A percentile compares a stretch with the other conserved stretches of the same genome.
Conservation (phyloP, 2,329 filamentous ascomycete species). For the Daldinia sp. region DNA sequence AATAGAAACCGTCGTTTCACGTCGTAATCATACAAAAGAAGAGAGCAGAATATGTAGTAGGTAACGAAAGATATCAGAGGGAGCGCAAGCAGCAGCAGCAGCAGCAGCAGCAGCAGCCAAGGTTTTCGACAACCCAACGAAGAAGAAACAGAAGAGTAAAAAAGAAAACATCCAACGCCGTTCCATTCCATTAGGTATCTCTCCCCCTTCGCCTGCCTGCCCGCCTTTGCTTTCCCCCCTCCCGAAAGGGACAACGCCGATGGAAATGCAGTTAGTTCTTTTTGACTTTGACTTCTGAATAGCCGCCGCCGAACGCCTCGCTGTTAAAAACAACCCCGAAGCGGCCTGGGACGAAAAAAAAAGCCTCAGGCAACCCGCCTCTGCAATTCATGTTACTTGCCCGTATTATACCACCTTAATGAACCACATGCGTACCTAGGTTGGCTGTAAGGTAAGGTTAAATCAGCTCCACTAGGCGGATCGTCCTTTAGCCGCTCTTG, state of each 20-base stretch:
- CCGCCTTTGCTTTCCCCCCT: neutral
- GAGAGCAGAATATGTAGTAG: neutral
- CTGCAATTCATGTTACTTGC: constrained; percentile 6
- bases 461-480: constrained; percentile 35
- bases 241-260: constrained; percentile 25
- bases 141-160: neutral
- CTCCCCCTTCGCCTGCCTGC: neutral
- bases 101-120: neutral
- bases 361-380: neutral
- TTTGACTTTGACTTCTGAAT: neutral
- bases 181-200: constrained; percentile 1
- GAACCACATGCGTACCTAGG: neutral
- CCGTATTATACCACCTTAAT: neutral
- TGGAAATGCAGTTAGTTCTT: constrained; percentile 32
- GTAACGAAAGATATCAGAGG: constrained; percentile 8
- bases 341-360: neutral
- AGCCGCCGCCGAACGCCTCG: constrained; percentile 27
- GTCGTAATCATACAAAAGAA: constrained; percentile 29
- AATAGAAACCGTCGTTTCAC: constrained; percentile 11
- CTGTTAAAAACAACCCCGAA: constrained; percentile 5
- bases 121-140: neutral
- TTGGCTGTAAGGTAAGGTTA: neutral
- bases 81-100: neutral
- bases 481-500: constrained; percentile 44
- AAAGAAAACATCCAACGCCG: constrained; percentile 10